Percentiles rank a stretch among this genome's conserved stretches.
Conservation (phyloP, 108 stramenopile species). For the Cyclotella atomus region DNA sequence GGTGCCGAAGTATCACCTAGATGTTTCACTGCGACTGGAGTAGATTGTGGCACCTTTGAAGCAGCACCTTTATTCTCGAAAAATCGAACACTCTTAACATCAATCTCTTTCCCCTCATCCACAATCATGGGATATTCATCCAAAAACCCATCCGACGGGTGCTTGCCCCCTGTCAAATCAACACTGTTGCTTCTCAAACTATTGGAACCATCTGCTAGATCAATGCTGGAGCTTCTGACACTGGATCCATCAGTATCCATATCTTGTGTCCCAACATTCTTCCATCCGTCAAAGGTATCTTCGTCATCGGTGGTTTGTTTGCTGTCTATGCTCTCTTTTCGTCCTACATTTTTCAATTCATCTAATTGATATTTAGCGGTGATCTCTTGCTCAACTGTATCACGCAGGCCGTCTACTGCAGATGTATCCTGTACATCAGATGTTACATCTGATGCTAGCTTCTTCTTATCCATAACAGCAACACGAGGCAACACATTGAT, state of each 20-base stretch:
- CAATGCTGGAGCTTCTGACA: background rate
- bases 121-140: conserved; percentile 7
- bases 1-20: too few relatives aligned
- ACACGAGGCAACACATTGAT: background rate
- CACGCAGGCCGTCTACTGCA: too few relatives aligned
- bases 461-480: too few relatives aligned
- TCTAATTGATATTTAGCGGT: too few relatives aligned
- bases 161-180: background rate
- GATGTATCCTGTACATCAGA: too few relatives aligned
- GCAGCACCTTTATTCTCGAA: too few relatives aligned
- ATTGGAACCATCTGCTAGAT: background rate
- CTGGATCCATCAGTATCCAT: background rate
- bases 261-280: background rate
- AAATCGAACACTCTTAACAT: background rate
- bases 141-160: background rate
- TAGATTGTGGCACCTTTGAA: too few relatives aligned
- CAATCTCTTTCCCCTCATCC: background rate
- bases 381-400: too few relatives aligned
- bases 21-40: background rate
- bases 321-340: background rate
- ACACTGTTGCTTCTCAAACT: background rate
- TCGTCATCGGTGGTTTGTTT: background rate
- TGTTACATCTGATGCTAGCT: too few relatives aligned
- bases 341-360: background rate
- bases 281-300: background rate